Base-by-base conservation (phyloP, 805 yeast species). In the Starmerella asiatica region DNA sequence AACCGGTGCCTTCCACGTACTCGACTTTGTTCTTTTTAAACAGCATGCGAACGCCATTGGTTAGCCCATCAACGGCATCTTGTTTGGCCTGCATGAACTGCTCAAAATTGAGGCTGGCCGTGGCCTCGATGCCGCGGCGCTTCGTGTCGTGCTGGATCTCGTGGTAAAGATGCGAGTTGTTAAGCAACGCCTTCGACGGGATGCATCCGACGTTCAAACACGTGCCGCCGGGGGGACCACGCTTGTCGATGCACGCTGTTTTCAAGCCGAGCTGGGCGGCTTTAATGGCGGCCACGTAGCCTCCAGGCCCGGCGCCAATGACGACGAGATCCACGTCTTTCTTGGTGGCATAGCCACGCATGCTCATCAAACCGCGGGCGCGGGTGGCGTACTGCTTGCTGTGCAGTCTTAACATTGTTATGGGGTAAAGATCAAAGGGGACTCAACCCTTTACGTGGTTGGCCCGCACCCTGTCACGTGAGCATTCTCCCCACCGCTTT, bases 291-390 rank as follows among this genome's bases (percentile, higher is more conserved):
- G 96, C 97, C 54, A 91, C 91, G 62, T 91, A 91, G 47, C 99
- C 99, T 63, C 97, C 99, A 52, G 99, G 99, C 44, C 99, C 99
- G 55, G 96, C 97, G 53, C 99, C 99, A 57, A 91, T 80, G 54
- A 91, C 83, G 40, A 88, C 93, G 40, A 91, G 74, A 57, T 91
- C 97, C 60, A 83, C 91, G 57, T 78, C 77, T 54, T 67, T 64
- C 38, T 46, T 43, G 16, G 53, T 48, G 24, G 52, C 51, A 31
- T 36, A 45, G 28, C 43, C 34, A n/a, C 53, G 49, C 29, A 30
- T 21, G 5, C 37, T 17, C 21, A 32, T 33, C 15, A 44, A 29
- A 32, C 42, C 21, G 15, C 38, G n/a, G 20, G 34, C 38, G 36
- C 34, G 38, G 34, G 45, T 20, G 21, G 28, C 16, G 23, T 37